Conservation (phyloP, 306 rosid species). For the Vicia villosa region DNA sequence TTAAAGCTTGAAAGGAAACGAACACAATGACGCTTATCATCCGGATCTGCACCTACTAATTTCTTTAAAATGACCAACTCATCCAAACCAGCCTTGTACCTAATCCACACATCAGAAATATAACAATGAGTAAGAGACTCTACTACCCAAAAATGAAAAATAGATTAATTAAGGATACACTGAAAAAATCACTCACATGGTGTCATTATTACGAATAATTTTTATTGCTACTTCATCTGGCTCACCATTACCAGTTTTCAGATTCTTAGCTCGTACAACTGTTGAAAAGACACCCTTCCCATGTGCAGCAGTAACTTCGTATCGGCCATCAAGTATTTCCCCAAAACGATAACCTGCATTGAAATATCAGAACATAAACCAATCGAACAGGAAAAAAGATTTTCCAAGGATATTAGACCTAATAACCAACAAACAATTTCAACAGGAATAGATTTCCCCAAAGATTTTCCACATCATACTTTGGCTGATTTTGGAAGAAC, state of each 20-base stretch:
- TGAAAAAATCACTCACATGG: constrained; percentile 65
- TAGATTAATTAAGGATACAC: constrained; percentile 14
- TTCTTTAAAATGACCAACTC: constrained; percentile 91
- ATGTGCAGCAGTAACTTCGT: constrained; percentile 92
- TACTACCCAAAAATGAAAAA: constrained; percentile 13
- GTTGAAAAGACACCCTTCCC: constrained; percentile 98
- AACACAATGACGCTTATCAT: constrained; percentile 99
- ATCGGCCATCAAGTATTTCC: constrained; percentile 91
- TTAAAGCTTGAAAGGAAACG: constrained; percentile 97
- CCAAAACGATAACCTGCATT: constrained; percentile 85
- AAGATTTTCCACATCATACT: constrained; percentile 4
- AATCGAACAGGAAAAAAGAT: constrained; percentile 15
- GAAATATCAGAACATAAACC: constrained; percentile 30
- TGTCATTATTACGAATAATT: constrained; percentile 94
- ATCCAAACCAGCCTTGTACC: constrained; percentile 99
- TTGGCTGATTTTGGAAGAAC: not conserved
- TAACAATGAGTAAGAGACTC: constrained; percentile 26
- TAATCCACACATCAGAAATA: constrained; percentile 45
- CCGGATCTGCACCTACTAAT: constrained; percentile 98
- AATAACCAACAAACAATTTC: constrained; percentile 7
- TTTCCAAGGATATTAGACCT: not conserved
- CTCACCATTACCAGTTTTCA: constrained; percentile 71
- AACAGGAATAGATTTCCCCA: not conserved
- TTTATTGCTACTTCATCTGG: constrained; percentile 96
- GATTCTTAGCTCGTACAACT: constrained; percentile 91